Evolutionary conservation across 2,329 filamentous ascomycete genomes (phyloP), one percentile per base, ranked within the genome.

Genomic region (Ploettnerulaceae sp.): DNA sequence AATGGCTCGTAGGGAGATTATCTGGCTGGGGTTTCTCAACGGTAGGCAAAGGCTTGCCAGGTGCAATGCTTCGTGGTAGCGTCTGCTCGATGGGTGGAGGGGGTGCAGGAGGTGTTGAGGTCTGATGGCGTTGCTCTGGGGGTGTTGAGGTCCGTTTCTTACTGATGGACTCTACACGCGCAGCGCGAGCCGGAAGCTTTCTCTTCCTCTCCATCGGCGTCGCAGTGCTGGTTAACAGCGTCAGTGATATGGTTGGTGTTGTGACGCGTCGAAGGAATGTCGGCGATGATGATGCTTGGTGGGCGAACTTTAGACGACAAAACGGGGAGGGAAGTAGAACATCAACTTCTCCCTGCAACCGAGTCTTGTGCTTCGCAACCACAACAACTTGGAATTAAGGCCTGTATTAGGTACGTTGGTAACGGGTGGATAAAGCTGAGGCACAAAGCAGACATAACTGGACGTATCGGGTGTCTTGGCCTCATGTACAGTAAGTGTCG

Each of bases 31-130:
- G 71, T 38, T 78, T 73, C 55, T 82, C 75, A 11, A 89, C 74
- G 0, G 82, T 86, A 2, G 86, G 86, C 24, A 91, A 68, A 12
- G 85, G 81, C 59, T 84, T 79, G 38, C 81, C 81, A 2, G 82
- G 67, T 56, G 75, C 70, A 26, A 89, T 68, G 35, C 77, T 79
- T 52, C 73, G 79, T 20, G 85, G 85, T 45, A 90, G 61, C 45
- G 68, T 67, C 55, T 66, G 66, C 54, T 60, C 55, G 8, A 60
- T 47, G 32, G 66, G 65, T 38, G 54, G 61, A 33, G 65, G 64
- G 36, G 64, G 51, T 31, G 42, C 38, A 14, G 42, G 41, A 41
- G 58, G 68, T 31, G 67, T 64, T 21, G 75, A 71, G 40, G 77
- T 76, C 46, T 67, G 64, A 29, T 75, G 74, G 51, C 67, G 68